These are phyloP conservation scores for Tricholoma matsutake DNA, from an alignment of 768 basidiomycete species.

Conservation along the genomic window DNA sequence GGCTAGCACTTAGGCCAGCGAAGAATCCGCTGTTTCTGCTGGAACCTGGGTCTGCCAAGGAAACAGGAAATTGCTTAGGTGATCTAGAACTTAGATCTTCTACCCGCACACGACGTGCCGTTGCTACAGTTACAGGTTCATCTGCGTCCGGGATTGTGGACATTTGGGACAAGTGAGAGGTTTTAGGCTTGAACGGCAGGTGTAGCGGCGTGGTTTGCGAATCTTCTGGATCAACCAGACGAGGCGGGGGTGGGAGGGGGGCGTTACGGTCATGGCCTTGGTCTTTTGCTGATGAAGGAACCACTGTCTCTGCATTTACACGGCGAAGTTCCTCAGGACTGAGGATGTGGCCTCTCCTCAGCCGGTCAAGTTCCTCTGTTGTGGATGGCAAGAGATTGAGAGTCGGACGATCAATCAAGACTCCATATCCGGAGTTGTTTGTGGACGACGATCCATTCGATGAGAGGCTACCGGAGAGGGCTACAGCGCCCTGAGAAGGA, in stretches of 20 bases:
- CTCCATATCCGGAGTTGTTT: constrained; percentile 44
- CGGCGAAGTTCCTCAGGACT: constrained; percentile 36
- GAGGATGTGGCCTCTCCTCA: constrained; percentile 31
- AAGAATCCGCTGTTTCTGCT: constrained; percentile 24
- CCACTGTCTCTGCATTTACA: constrained; percentile 33
- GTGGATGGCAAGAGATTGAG: constrained; percentile 33
- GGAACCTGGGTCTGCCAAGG: constrained; percentile 13
- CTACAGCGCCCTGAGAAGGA: constrained; percentile 39
- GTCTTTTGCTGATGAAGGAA: constrained; percentile 26
- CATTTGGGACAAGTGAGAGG: constrained; percentile 27
- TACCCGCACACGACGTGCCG: constrained; percentile 48
- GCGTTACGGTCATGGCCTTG: neutral
- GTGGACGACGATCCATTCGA: constrained; percentile 40
- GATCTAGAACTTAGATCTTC: constrained; percentile 34
- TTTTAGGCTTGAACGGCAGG: constrained; percentile 13
- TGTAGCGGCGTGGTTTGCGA: constrained; percentile 19
- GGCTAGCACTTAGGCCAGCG: constrained; percentile 43
- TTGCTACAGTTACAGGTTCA: constrained; percentile 47
- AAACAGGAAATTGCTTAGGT: constrained; percentile 15
- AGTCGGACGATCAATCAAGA: constrained; percentile 39
- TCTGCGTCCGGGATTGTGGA: constrained; percentile 36
- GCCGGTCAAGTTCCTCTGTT: constrained; percentile 30
- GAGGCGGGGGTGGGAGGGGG: constrained; percentile 30
- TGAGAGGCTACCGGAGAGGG: constrained; percentile 34
- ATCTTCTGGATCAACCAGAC: constrained; percentile 31